These are phyloP conservation scores for Scleromitrula shiraiana DNA, from an alignment of 2,329 filamentous ascomycete genomes.

Conservation along the genomic window DNA sequence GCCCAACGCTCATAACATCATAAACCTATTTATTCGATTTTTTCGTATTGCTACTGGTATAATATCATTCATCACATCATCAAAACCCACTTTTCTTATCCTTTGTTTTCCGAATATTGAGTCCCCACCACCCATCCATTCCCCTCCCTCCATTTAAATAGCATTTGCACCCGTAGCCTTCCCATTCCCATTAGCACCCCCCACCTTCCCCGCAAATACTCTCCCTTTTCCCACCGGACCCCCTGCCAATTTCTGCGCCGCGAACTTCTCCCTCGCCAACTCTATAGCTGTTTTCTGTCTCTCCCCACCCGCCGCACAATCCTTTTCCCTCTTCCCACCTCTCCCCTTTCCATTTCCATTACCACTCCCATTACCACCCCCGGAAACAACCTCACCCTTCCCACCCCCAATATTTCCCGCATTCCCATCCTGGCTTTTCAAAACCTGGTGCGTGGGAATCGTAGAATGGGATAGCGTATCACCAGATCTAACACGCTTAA, in stretches of 20 bases:
- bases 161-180: conserved; percentile 11
- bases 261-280: conserved; percentile 27
- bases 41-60: no score
- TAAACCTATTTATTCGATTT: no score
- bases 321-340: conserved; percentile 10
- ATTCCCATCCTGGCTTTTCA: conserved; percentile 7
- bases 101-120: not conserved
- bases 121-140: not conserved
- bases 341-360: conserved; percentile 6
- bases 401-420: not conserved
- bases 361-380: not conserved
- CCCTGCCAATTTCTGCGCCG: conserved; percentile 19
- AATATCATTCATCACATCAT: no score
- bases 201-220: conserved; percentile 8
- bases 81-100: no score
- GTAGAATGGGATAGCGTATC: not conserved
- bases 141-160: not conserved
- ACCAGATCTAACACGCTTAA: conserved; percentile 38
- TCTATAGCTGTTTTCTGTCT: conserved; percentile 25
- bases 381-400: not conserved
- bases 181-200: no score
- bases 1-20: no score
- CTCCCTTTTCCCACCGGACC: conserved; percentile 6
- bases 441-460: not conserved
- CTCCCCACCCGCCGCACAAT: conserved; percentile 9